Conservation (phyloP, 202 grass and related monocot genomes). For the Brachypodium distachyon region DNA sequence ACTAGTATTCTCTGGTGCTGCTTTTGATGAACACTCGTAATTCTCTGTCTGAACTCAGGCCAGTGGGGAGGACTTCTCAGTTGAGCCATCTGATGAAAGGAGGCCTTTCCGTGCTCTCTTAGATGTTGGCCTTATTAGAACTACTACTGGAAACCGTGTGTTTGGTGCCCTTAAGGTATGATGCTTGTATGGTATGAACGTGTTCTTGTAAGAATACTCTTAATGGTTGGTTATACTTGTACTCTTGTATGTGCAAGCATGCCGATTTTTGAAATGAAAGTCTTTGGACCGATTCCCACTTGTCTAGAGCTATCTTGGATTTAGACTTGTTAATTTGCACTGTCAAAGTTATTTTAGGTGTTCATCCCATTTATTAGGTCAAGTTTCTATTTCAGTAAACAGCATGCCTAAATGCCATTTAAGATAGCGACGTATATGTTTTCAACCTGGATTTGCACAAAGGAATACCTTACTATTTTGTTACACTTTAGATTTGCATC, state of each 20-base stretch:
- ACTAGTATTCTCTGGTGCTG: neutral
- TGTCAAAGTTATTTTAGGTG: neutral
- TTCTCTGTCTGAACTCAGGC: conserved; percentile 22
- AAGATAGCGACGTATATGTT: neutral
- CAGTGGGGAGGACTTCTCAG: conserved; percentile 54
- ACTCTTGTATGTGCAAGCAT: neutral
- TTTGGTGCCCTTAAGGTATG: conserved; percentile 76
- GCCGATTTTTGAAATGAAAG: neutral
- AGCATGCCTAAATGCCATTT: neutral
- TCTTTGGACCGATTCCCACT: neutral
- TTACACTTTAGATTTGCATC: neutral
- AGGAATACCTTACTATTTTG: neutral
- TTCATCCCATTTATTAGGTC: neutral
- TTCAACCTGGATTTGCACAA: neutral
- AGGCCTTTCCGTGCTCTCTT: conserved; percentile 61
- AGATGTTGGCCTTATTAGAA: conserved; percentile 66
- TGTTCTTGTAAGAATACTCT: neutral
- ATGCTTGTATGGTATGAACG: neutral
- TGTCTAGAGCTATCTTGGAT: neutral
- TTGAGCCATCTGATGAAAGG: conserved; percentile 38
- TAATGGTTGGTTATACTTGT: neutral
- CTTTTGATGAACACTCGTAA: neutral
- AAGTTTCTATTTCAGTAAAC: neutral
- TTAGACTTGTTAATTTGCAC: neutral
- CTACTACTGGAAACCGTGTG: conserved; percentile 62